Conservation (phyloP, 495 filamentous ascomycete genomes). For the Talaromyces wortmannii region DNA sequence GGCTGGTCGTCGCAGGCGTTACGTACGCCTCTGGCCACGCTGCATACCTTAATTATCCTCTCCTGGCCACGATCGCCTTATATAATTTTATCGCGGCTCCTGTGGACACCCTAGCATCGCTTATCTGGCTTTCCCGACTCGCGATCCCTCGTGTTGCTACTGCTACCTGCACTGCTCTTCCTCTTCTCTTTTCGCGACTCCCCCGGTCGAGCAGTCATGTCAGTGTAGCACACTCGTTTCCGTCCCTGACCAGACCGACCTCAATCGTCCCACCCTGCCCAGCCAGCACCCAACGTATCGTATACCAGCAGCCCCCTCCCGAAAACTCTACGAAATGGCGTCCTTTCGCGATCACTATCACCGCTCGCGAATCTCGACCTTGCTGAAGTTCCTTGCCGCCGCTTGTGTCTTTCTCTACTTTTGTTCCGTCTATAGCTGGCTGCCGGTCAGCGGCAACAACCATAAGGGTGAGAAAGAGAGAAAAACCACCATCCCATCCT, state of each 20-base stretch:
- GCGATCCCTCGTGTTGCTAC: background rate
- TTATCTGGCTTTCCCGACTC: background rate
- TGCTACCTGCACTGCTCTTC: background rate
- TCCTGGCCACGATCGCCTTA: no score
- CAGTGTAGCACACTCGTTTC: background rate
- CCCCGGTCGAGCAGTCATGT: background rate
- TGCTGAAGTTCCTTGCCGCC: background rate
- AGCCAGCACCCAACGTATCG: no score
- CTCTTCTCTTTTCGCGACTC: no score
- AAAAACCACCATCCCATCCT: background rate
- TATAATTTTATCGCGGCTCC: no score
- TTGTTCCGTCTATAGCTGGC: slow-evolving; percentile 1
- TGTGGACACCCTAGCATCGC: no score
- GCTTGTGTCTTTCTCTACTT: background rate
- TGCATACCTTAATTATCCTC: no score
- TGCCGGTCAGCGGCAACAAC: background rate
- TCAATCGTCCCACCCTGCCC: background rate
- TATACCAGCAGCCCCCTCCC: background rate
- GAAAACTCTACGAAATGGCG: background rate
- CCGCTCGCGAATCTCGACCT: background rate
- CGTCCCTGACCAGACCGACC: background rate
- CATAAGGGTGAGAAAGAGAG: background rate
- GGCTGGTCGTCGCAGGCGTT: no score
- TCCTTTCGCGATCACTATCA: slow-evolving; percentile 2
- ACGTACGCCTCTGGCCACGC: no score